Percentiles rank a stretch among this genome's conserved stretches.
phyloP scores from a whole-genome alignment of 768 basidiomycete genomes.

The Phallus indusiatus region DNA sequence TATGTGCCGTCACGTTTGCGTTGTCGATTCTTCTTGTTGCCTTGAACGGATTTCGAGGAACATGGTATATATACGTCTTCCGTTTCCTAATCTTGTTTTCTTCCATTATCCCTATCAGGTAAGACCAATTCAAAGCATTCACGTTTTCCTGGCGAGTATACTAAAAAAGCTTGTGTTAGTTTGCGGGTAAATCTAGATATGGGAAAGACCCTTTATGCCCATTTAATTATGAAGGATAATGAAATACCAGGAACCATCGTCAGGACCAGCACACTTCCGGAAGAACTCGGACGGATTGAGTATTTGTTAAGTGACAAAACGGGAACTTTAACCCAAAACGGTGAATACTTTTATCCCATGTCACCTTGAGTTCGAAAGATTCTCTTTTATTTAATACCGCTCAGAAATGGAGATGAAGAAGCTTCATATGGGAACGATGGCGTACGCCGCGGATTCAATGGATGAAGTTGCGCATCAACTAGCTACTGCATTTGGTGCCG shows the following conservation, averaged over 20 bases:
- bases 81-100: constrained; percentile 97
- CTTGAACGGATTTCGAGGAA: constrained; percentile 89
- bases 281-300: constrained; percentile 91
- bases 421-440: constrained; percentile 97
- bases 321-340: constrained; percentile 95
- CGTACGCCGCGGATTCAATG: constrained; percentile 96
- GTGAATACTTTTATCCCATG: constrained; percentile 32
- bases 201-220: constrained; percentile 98
- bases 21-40: constrained; percentile 89
- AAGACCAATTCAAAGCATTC: constrained; percentile 17
- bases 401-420: constrained; percentile 99
- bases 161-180: constrained; percentile 33
- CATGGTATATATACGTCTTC: constrained; percentile 94
- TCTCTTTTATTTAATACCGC: background rate
- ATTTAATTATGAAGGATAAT: constrained; percentile 85
- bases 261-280: constrained; percentile 93
- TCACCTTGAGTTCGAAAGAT: background rate
- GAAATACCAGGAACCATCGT: constrained; percentile 97
- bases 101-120: constrained; percentile 99
- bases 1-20: constrained; percentile 89
- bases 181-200: constrained; percentile 98
- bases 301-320: constrained; percentile 97
- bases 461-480: constrained; percentile 94
- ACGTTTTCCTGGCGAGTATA: background rate
- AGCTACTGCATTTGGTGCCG: constrained; percentile 67